A percentile compares a stretch with the other conserved stretches of the same genome.
These are phyloP conservation scores for Cladosporium austrohemisphaericum DNA, from an alignment of 2,329 filamentous ascomycete species.

Conservation along the genomic window DNA sequence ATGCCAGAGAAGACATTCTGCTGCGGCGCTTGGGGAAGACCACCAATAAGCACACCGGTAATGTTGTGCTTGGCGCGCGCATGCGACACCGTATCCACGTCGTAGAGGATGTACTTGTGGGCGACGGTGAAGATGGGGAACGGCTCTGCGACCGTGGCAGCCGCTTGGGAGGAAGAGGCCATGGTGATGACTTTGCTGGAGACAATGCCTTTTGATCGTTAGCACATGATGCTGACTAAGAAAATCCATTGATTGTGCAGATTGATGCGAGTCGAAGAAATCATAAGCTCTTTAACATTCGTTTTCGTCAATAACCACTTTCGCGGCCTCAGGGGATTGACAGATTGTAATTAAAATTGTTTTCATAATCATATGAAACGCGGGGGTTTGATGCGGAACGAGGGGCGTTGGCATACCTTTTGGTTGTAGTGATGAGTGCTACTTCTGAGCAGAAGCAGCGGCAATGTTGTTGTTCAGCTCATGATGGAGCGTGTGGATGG, in stretches of 20 bases:
- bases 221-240: background rate
- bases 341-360: conserved; percentile 55
- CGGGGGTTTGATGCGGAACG: background rate
- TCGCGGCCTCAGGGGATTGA: conserved; percentile 69
- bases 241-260: conserved; percentile 8
- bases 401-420: background rate
- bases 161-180: conserved; percentile 31
- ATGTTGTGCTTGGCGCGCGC: conserved; percentile 78
- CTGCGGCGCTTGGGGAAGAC: conserved; percentile 84
- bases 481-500: conserved; percentile 10
- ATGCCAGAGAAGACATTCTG: conserved; percentile 92
- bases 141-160: conserved; percentile 45
- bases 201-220: too few species aligned
- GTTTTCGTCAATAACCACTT: conserved; percentile 51
- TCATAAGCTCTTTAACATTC: conserved; percentile 13
- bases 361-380: conserved; percentile 13
- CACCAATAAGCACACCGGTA: conserved; percentile 80
- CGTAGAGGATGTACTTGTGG: conserved; percentile 84
- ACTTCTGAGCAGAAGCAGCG: conserved; percentile 11
- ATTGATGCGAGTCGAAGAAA: background rate
- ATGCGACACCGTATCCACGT: conserved; percentile 72
- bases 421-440: background rate
- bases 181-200: too few species aligned
- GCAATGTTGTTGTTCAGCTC: conserved; percentile 13
- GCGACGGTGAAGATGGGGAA: conserved; percentile 78